phyloP scores from a whole-genome alignment of 345 rosid species.

The Kernera saxatilis region DNA sequence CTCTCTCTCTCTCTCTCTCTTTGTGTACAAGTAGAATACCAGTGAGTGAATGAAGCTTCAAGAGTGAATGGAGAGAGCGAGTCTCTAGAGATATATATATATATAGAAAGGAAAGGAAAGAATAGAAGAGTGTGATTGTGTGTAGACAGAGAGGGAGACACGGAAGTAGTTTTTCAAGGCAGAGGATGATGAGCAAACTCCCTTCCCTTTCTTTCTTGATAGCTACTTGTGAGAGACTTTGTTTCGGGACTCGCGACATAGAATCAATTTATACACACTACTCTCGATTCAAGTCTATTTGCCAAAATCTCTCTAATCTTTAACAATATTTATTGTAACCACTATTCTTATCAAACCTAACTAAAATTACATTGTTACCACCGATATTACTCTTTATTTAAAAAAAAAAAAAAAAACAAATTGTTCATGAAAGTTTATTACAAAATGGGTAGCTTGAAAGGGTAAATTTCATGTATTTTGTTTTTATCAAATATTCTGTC shows the following conservation, averaged over 20 bases:
- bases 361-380: slow-evolving; percentile 15
- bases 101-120: slow-evolving; percentile 23
- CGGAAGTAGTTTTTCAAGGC: slow-evolving; percentile 33
- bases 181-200: slow-evolving; percentile 27
- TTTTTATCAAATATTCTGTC: too few species aligned
- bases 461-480: too few species aligned
- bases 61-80: not conserved
- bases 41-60: not conserved
- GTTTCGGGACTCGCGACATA: slow-evolving; percentile 18
- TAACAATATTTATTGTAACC: not conserved
- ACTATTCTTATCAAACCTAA: not conserved
- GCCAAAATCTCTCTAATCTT: not conserved
- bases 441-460: not conserved
- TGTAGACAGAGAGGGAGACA: slow-evolving; percentile 37
- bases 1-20: not conserved
- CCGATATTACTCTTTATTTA: not conserved
- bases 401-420: too few species aligned
- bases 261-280: not conserved
- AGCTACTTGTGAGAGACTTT: slow-evolving; percentile 36
- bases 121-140: slow-evolving; percentile 26
- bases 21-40: not conserved
- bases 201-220: slow-evolving; percentile 3
- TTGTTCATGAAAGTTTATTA: not conserved
- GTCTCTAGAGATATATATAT: slow-evolving; percentile 5
- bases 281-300: not conserved